phyloP scores from a whole-genome alignment of 2,329 filamentous ascomycete species.

The Apiospora kogelbergensis region DNA sequence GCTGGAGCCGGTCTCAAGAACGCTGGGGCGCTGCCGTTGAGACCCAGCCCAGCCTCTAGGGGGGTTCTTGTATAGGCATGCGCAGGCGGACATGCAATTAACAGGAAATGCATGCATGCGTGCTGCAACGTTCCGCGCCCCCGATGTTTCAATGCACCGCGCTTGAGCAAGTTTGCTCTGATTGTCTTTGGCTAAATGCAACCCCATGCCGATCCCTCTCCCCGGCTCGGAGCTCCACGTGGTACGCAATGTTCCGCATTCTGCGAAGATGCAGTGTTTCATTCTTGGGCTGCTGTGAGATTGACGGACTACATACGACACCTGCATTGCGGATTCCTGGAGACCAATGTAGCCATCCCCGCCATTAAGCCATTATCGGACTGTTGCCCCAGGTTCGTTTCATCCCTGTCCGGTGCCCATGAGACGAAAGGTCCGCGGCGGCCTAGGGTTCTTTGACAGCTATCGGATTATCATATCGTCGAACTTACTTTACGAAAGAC shows the following conservation, averaged over 20 bases:
- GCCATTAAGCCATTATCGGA: not conserved
- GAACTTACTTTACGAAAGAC: not conserved
- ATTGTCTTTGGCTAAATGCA: slow-evolving; percentile 8
- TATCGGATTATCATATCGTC: not conserved
- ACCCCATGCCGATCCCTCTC: not conserved
- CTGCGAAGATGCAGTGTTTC: not conserved
- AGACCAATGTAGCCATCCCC: not conserved
- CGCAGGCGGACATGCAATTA: not conserved
- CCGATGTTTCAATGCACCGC: not conserved
- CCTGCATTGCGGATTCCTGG: too few species aligned
- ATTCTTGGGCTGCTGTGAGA: not conserved
- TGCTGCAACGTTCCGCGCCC: not conserved
- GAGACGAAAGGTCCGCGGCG: not conserved
- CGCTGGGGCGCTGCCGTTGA: not conserved
- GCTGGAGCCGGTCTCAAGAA: not conserved
- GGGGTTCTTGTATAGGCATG: not conserved
- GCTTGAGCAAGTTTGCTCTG: slow-evolving; percentile 14
- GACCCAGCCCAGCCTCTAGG: not conserved
- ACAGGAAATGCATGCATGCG: not conserved
- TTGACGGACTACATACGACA: not conserved
- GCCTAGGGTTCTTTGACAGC: not conserved
- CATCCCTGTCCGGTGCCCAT: not conserved
- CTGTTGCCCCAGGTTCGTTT: not conserved
- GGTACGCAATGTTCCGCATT: not conserved
- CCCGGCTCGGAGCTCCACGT: not conserved